Base-by-base conservation (phyloP, 129 eudicot genomes). In the Sambucus nigra region DNA sequence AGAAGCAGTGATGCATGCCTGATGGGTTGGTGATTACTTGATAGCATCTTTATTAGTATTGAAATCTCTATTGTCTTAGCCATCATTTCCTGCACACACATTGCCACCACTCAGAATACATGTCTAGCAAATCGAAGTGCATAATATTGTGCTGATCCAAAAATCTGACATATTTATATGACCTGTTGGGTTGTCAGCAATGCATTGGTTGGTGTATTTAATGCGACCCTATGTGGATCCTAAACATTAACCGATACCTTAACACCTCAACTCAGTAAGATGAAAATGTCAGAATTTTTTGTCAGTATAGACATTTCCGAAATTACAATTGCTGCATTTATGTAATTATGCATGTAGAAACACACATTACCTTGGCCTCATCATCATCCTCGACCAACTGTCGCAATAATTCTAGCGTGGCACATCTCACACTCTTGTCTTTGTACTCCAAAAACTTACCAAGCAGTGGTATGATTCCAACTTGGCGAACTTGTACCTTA, bases 381-480 rank as follows among this genome's bases (percentile, higher is more conserved):
- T 80, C 69, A 12, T 74, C 85, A 57, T 80, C 76, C 64, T 73
- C 73, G 11, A 79, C 80, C 59, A 84, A 55, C 50, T 46, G 59
- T 47, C 45, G 58, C 61, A 80, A 53, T 25, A 74, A 59, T 19
- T 80, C 80, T n/a, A 84, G 58, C 18, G 88, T 48, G 61, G 57
- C 76, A 59, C 50, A 46, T 29, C 60, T 74, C 69, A 84, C 65
- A 5, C 55, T 67, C 53, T 42, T 66, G 63, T 77, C 86, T 59
- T 64, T 73, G 59, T 60, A 49, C 45, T 64, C 78, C 75, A 84
- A 51, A 19, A 74, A 61, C 53, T 53, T 68, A 24, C 55, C 82
- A 57, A 80, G 82, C 64, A 73, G 51, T 29, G 85, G 85, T 53
- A 80, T 59, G 29, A 84, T 57, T 40, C 82, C 85, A 14, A 71